Base-by-base conservation (phyloP, 2,329 filamentous ascomycete genomes). In the Stemphylium beticola region DNA sequence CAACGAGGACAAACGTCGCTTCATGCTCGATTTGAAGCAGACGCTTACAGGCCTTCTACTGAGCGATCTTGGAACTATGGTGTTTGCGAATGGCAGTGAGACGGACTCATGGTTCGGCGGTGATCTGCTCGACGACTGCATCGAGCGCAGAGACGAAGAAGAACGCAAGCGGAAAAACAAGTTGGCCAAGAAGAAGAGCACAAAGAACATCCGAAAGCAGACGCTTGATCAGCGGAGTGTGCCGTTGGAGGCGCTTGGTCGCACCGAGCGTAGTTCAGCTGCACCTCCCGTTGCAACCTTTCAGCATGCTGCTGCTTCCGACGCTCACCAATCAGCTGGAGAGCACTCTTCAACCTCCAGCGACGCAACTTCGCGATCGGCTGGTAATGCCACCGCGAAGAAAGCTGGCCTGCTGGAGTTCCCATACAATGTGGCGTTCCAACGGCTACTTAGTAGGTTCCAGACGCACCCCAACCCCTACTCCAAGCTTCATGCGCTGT, bases 1-100 rank as follows among this genome's bases (percentile, higher is more conserved):
- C 69, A 85, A 70, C 76, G 86, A 91, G 54, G 89, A 91, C 39
- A 96, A 95, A 77, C 81, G 85, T 3, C 83, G 82, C n/a, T 96
- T 97, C 74, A 78, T 96, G 49, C 81, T 85, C 7, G 88, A 92
- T 26, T 79, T 96, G 26, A 88, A 88, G 64, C 90, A 93, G 69
- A 90, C 87, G 0, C 78, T 98, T 34, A 93, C 89, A 1, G 93
- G 92, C 60, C 81, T 99, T 15, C 78, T 98, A 2, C 78, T 98
- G 22, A 98, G 93, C 44, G 95, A 99, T 72, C 81, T 98, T 4
- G 92, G 93, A 5, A 92, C 88, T 36, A 85, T 91, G 26, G 88
- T 97, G 1, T 95, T 96, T 74, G 86, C 87, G n/a, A 85, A 85
- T 45, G 95, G 95, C 3, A 96, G 92, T 37, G 95, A 99, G 77